Conservation (phyloP, 2,329 filamentous ascomycete genomes). For the Colletotrichum agaves region DNA sequence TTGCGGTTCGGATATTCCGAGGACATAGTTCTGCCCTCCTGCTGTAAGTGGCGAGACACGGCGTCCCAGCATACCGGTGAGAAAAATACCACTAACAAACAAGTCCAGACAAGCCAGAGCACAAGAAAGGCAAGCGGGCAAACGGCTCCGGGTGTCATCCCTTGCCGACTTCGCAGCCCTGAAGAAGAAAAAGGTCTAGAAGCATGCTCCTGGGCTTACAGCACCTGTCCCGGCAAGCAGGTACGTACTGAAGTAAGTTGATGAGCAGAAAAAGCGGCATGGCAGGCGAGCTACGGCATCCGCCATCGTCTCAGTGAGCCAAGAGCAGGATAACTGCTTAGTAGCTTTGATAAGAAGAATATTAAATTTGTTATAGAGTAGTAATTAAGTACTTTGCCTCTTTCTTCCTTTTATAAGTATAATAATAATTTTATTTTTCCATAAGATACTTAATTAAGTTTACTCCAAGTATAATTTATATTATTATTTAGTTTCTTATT, state of each 20-base stretch:
- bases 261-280: conserved; percentile 9
- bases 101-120: neutral
- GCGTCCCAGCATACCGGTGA: conserved; percentile 1
- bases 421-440: too few species aligned
- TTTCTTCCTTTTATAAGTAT: too few species aligned
- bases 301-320: too few species aligned
- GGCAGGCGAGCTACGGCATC: conserved; percentile 5
- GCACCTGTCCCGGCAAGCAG: conserved; percentile 9
- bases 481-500: too few species aligned
- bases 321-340: conserved; percentile 34
- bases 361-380: neutral
- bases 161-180: neutral
- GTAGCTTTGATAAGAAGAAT: conserved; percentile 11
- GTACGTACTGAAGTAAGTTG: conserved; percentile 1
- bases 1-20: neutral
- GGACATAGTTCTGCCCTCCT: conserved; percentile 3
- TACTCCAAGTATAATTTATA: too few species aligned
- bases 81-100: neutral
- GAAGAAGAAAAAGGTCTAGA: conserved; percentile 27
- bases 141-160: conserved; percentile 5
- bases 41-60: conserved; percentile 4
- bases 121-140: conserved; percentile 3
- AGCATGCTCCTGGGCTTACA: conserved; percentile 25
- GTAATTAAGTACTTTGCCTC: neutral
- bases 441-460: too few species aligned